Conservation (phyloP, 129 eudicot genomes). For the Tanacetum coccineum region DNA sequence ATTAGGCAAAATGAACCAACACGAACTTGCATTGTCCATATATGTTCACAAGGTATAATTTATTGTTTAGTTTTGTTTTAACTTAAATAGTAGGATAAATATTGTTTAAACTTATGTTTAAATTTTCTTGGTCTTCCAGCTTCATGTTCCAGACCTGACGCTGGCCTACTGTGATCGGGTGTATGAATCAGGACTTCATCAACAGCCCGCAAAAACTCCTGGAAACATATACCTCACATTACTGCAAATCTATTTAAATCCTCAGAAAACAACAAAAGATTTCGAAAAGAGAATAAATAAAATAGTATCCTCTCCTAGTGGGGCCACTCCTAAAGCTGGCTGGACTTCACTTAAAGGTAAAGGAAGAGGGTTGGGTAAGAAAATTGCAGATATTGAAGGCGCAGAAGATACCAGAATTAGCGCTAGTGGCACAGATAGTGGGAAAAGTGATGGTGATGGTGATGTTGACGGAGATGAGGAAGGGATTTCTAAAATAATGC, state of each 20-base stretch:
- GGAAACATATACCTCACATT: constrained; percentile 80
- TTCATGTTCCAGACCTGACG: constrained; percentile 92
- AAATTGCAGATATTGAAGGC: constrained; percentile 88
- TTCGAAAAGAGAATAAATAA: constrained; percentile 68
- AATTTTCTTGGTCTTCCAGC: constrained; percentile 35
- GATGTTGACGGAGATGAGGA: constrained; percentile 59
- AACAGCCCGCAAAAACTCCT: constrained; percentile 50
- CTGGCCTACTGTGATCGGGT: constrained; percentile 87
- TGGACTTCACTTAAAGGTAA: constrained; percentile 47
- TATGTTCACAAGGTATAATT: constrained; percentile 87
- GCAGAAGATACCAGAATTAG: constrained; percentile 75
- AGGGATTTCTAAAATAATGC: constrained; percentile 70
- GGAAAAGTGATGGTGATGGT: constrained; percentile 86
- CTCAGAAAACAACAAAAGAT: constrained; percentile 68
- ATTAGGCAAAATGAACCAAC: constrained; percentile 96
- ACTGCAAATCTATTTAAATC: constrained; percentile 90
- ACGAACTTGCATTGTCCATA: constrained; percentile 94
- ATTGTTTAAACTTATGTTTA: neutral
- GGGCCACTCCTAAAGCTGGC: constrained; percentile 35
- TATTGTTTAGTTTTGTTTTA: neutral
- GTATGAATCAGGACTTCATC: constrained; percentile 71
- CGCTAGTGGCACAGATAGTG: constrained; percentile 80
- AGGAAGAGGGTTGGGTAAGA: constrained; percentile 54
- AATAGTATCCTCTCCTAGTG: constrained; percentile 50
- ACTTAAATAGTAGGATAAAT: neutral